phyloP scores from a whole-genome alignment of 164 flowering plant genomes.

The Echeveria elegans region DNA sequence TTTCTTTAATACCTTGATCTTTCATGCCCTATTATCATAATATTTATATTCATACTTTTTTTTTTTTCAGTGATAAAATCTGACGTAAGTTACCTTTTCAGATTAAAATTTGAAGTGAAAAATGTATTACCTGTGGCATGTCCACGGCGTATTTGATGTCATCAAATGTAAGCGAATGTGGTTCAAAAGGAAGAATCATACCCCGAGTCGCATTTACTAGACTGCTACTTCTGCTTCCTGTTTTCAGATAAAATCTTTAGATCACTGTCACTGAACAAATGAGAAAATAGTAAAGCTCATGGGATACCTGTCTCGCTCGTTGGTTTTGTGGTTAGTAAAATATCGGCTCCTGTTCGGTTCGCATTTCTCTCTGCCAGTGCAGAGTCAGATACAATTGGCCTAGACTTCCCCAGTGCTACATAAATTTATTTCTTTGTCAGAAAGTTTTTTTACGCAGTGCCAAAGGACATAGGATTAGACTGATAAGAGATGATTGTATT shows the following conservation, averaged over 20 bases:
- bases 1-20: conserved; percentile 36
- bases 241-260: not conserved
- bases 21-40: conserved; percentile 41
- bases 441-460: not conserved
- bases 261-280: not conserved
- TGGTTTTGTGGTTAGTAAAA: not conserved
- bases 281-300: not conserved
- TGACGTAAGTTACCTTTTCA: too few relatives aligned
- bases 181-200: conserved; percentile 51
- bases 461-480: not conserved
- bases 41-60: too few relatives aligned
- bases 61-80: too few relatives aligned
- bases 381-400: not conserved
- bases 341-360: not conserved
- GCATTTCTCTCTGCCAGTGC: not conserved
- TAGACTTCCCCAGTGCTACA: not conserved
- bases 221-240: conserved; percentile 1
- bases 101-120: not conserved
- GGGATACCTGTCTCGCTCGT: not conserved
- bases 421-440: not conserved
- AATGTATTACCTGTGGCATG: conserved; percentile 40
- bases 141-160: conserved; percentile 38
- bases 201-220: conserved; percentile 17
- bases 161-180: conserved; percentile 35
- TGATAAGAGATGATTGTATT: not conserved